Evolutionary conservation across 805 yeast genomes (phyloP).

Genomic region (Yarrowia divulgata): DNA sequence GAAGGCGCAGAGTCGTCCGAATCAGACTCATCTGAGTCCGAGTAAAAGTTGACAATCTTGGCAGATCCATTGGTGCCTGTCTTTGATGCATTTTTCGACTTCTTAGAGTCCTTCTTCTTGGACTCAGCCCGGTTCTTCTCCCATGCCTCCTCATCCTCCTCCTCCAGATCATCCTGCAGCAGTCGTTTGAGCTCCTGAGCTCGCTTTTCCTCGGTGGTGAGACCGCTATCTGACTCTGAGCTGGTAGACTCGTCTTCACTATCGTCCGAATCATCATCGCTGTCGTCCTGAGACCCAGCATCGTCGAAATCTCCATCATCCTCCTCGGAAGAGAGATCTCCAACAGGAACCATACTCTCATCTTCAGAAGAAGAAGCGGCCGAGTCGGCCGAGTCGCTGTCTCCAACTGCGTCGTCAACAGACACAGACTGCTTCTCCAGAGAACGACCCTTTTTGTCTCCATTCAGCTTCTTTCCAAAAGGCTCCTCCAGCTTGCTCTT

Average conservation of each 20-base stretch:
- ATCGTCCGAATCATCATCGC: constrained; percentile 4
- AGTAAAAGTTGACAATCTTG: constrained; percentile 40
- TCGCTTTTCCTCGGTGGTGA: constrained; percentile 8
- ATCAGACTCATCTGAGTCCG: constrained; percentile 43
- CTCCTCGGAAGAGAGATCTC: constrained; percentile 10
- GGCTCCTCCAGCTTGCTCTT: constrained; percentile 2
- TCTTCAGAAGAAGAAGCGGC: neutral
- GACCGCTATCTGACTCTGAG: constrained; percentile 14
- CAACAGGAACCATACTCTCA: constrained; percentile 4
- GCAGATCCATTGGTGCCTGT: neutral
- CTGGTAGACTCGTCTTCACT: constrained; percentile 3
- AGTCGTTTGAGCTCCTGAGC: constrained; percentile 28
- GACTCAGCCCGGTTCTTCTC: neutral
- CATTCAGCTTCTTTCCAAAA: neutral
- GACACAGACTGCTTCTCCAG: neutral
- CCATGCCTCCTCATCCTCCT: constrained; percentile 2
- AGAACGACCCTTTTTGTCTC: neutral
- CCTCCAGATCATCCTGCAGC: constrained; percentile 17
- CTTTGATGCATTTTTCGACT: constrained; percentile 4
- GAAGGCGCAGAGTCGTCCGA: constrained; percentile 10
- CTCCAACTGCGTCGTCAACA: neutral
- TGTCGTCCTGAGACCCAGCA: constrained; percentile 11
- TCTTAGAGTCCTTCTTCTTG: neutral
- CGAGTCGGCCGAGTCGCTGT: neutral
- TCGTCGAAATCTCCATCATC: constrained; percentile 31